A percentile compares a stretch with the other conserved stretches of the same genome.
Conservation (phyloP, 192 early-diverging fungal species). For the Allomyces macrogynus region DNA sequence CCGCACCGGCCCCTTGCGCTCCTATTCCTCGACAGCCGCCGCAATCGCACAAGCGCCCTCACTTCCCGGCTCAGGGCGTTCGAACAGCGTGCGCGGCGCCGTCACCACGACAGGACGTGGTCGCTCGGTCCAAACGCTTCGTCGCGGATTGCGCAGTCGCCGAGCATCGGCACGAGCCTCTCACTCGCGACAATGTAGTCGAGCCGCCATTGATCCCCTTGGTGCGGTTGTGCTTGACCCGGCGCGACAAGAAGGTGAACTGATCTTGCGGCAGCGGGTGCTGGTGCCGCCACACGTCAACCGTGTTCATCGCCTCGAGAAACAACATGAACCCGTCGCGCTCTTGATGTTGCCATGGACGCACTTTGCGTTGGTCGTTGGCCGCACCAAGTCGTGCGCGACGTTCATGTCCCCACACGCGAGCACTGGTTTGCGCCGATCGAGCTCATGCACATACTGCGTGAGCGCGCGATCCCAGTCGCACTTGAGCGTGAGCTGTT, state of each 20-base stretch:
- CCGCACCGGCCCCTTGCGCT: too few species aligned
- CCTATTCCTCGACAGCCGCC: too few species aligned
- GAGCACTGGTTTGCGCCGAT: conserved; percentile 47
- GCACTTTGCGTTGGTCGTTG: conserved; percentile 44
- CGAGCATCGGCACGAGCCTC: conserved; percentile 31
- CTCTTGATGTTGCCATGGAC: conserved; percentile 30
- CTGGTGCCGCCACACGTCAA: conserved; percentile 55
- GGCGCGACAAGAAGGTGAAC: conserved; percentile 62
- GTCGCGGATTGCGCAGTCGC: conserved; percentile 41
- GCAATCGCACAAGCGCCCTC: too few species aligned
- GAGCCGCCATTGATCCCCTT: conserved; percentile 60
- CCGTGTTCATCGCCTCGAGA: conserved; percentile 25
- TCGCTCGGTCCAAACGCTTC: conserved; percentile 74
- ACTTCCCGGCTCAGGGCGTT: not conserved
- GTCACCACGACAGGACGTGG: conserved; percentile 59
- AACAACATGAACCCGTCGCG: conserved; percentile 42
- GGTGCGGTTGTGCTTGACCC: conserved; percentile 41
- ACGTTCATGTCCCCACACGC: conserved; percentile 58
- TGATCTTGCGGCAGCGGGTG: conserved; percentile 39
- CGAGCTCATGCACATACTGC: conserved; percentile 38
- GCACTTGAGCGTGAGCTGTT: conserved; percentile 39
- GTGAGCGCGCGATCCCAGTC: conserved; percentile 44
- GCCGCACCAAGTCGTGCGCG: conserved; percentile 61
- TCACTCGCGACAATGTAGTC: conserved; percentile 65
- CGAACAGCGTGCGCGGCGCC: not conserved